phyloP scores from a whole-genome alignment of 441 rosid species.

The Populus hybrid region DNA sequence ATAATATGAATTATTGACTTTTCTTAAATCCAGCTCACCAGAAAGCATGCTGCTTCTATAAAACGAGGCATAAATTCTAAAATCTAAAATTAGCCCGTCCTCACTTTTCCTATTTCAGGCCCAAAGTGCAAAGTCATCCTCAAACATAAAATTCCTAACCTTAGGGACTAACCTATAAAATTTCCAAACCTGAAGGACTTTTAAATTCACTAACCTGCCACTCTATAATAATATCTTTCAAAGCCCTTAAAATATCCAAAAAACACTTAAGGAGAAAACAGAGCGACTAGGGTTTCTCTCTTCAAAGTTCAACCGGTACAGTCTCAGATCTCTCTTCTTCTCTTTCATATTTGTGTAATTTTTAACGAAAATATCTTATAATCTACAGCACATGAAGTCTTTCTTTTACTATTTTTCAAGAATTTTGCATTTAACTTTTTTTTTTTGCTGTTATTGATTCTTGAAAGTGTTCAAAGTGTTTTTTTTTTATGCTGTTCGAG shows the following conservation, averaged over 20 bases:
- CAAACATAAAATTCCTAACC: neutral
- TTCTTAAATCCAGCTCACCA: no score
- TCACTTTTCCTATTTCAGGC: neutral
- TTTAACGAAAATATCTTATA: neutral
- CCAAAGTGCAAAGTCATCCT: neutral
- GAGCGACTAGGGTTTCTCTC: conserved; percentile 3
- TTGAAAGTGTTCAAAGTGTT: neutral
- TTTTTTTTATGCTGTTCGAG: neutral
- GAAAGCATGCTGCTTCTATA: no score
- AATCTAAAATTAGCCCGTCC: neutral
- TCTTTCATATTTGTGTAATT: neutral
- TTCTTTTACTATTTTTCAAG: no score
- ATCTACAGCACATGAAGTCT: neutral
- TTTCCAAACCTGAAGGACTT: neutral
- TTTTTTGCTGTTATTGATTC: neutral
- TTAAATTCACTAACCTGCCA: neutral
- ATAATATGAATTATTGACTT: no score
- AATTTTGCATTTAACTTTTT: neutral
- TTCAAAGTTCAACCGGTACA: neutral
- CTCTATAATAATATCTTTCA: neutral
- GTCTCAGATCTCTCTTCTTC: neutral
- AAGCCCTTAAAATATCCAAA: neutral
- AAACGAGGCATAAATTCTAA: neutral
- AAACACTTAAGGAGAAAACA: neutral
- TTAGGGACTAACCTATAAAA: neutral